Evolutionary conservation across 148 eudicot genomes (phyloP).

Genomic region (Oxyria digyna): DNA sequence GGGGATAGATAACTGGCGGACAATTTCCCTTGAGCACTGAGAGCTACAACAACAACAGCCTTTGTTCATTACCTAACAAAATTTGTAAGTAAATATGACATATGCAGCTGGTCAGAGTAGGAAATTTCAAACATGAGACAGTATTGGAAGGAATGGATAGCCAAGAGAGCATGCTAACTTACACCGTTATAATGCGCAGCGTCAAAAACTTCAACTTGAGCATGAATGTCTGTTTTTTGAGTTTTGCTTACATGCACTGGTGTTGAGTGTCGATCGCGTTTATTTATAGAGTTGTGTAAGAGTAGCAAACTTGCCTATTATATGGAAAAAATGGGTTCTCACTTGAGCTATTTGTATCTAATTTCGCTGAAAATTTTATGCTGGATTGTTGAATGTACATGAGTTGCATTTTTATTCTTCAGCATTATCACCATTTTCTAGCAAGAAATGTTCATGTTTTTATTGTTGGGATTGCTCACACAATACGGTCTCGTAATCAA

Average conservation of each 20-base stretch:
- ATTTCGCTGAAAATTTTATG: too few species aligned
- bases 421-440: background rate
- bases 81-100: background rate
- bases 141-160: background rate
- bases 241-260: background rate
- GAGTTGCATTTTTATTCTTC: background rate
- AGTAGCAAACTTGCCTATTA: background rate
- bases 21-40: background rate
- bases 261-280: background rate
- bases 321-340: background rate
- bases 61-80: background rate
- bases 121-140: background rate
- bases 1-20: background rate
- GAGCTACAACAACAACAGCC: background rate
- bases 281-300: background rate
- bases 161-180: background rate
- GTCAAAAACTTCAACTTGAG: background rate
- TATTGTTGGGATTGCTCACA: too few species aligned
- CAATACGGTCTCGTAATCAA: too few species aligned
- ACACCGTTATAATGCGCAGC: background rate
- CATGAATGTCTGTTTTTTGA: background rate
- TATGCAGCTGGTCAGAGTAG: background rate
- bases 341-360: background rate
- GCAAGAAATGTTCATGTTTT: too few species aligned
- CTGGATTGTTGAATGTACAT: background rate